phyloP scores from a whole-genome alignment of 1,139 yeast genomes.

The Blastobotrys aristatus region DNA sequence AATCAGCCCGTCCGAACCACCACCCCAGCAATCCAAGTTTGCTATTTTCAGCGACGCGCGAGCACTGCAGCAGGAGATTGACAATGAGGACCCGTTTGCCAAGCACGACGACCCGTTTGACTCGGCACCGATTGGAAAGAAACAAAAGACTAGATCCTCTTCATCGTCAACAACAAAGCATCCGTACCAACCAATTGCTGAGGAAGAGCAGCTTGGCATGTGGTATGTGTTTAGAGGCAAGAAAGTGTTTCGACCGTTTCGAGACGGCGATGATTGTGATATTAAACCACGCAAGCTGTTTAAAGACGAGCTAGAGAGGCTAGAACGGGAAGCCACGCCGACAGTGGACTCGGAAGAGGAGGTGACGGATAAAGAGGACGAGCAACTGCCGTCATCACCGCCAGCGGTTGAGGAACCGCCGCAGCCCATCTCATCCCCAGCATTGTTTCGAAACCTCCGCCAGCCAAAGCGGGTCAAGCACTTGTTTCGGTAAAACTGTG shows the following conservation, averaged over 20 bases:
- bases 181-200: slow-evolving; percentile 24
- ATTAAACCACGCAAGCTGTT: slow-evolving; percentile 26
- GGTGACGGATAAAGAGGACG: slow-evolving; percentile 26
- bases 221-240: slow-evolving; percentile 40
- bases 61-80: slow-evolving; percentile 23
- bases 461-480: background rate
- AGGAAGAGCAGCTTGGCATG: slow-evolving; percentile 32
- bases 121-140: slow-evolving; percentile 7
- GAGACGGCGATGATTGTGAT: slow-evolving; percentile 19
- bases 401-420: background rate
- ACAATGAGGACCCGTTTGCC: slow-evolving; percentile 18
- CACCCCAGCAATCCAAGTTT: slow-evolving; percentile 7
- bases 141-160: background rate
- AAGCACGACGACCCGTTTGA: slow-evolving; percentile 11
- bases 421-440: background rate
- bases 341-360: slow-evolving; percentile 21
- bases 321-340: background rate
- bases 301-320: slow-evolving; percentile 4
- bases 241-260: slow-evolving; percentile 36
- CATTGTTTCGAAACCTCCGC: background rate
- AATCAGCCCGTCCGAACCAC: slow-evolving; percentile 9
- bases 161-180: slow-evolving; percentile 13
- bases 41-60: slow-evolving; percentile 23
- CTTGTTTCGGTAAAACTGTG: background rate
- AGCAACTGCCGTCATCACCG: background rate